Percentiles rank a stretch among this genome's conserved stretches.
Evolutionary conservation across 495 filamentous ascomycete genomes (phyloP).

Genomic region (Lasiosphaeris hirsuta): DNA sequence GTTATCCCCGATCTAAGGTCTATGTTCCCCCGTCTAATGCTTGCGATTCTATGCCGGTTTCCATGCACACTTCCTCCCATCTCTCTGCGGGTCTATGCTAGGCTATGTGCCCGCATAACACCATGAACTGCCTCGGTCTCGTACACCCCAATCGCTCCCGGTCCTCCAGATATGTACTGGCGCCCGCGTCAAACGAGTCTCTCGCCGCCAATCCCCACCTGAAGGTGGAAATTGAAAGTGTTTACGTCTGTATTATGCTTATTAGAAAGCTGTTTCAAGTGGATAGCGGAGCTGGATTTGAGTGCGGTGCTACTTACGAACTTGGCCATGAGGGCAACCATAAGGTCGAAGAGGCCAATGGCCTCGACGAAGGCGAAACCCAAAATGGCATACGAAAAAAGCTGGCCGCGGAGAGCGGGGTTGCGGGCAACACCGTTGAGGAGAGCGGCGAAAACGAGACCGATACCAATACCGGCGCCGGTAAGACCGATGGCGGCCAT

Average conservation of each 20-base stretch:
- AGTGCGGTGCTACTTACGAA: slow-evolving; percentile 44
- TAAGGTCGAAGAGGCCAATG: slow-evolving; percentile 90
- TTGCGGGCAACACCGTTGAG: slow-evolving; percentile 82
- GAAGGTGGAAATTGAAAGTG: slow-evolving; percentile 12
- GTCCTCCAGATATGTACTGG: slow-evolving; percentile 29
- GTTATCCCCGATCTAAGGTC: slow-evolving; percentile 37
- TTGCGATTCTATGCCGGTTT: slow-evolving; percentile 33
- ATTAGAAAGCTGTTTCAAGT: slow-evolving; percentile 9
- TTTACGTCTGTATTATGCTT: slow-evolving; percentile 27
- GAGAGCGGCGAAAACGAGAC: slow-evolving; percentile 84
- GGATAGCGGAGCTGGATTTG: neutral
- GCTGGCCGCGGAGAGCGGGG: slow-evolving; percentile 83
- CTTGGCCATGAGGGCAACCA: slow-evolving; percentile 89
- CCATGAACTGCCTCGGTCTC: slow-evolving; percentile 22
- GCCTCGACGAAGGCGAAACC: slow-evolving; percentile 93
- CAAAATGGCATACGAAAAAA: slow-evolving; percentile 91
- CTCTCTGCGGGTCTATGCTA: slow-evolving; percentile 20
- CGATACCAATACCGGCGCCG: slow-evolving; percentile 90
- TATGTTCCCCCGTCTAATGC: slow-evolving; percentile 35
- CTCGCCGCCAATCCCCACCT: slow-evolving; percentile 21
- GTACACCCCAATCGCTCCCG: slow-evolving; percentile 26
- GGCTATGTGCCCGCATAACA: slow-evolving; percentile 19
- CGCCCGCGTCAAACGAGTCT: slow-evolving; percentile 23
- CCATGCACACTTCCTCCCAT: slow-evolving; percentile 28
- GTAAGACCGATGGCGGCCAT: slow-evolving; percentile 83